Conservation (phyloP, 768 basidiomycete species). For the Pleurotus eryngii region DNA sequence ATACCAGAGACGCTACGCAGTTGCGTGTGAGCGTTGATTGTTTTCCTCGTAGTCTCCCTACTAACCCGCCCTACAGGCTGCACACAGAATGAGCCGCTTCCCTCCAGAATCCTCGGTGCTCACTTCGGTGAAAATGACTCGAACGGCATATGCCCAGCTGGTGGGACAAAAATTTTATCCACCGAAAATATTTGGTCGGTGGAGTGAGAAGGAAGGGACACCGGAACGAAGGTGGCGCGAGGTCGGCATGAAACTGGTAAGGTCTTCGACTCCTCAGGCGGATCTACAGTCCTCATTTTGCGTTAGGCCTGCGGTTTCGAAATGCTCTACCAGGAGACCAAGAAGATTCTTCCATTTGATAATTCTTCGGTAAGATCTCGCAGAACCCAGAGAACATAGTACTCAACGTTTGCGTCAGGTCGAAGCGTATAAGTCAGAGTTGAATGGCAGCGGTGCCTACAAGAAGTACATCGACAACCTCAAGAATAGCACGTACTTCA, state of each 20-base stretch:
- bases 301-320: constrained; percentile 90
- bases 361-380: constrained; percentile 44
- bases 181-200: constrained; percentile 83
- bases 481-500: constrained; percentile 68
- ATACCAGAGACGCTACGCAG: constrained; percentile 90
- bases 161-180: constrained; percentile 89
- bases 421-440: constrained; percentile 64
- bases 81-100: constrained; percentile 88
- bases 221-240: constrained; percentile 77
- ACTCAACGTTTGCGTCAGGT: constrained; percentile 30
- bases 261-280: constrained; percentile 14
- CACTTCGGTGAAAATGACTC: constrained; percentile 70
- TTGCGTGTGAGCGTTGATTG: constrained; percentile 61
- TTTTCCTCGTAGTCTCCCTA: not conserved
- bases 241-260: constrained; percentile 89
- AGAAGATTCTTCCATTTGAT: constrained; percentile 36
- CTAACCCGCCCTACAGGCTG: constrained; percentile 46
- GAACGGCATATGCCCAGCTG: constrained; percentile 92
- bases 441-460: constrained; percentile 69
- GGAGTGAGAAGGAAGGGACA: constrained; percentile 59
- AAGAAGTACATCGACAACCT: constrained; percentile 68
- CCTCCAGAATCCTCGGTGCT: constrained; percentile 66
- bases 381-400: constrained; percentile 1
- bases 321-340: constrained; percentile 89
- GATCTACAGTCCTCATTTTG: not conserved